phyloP scores from a whole-genome alignment of 352 stramenopile genomes.

The Blastocystis sp. region DNA sequence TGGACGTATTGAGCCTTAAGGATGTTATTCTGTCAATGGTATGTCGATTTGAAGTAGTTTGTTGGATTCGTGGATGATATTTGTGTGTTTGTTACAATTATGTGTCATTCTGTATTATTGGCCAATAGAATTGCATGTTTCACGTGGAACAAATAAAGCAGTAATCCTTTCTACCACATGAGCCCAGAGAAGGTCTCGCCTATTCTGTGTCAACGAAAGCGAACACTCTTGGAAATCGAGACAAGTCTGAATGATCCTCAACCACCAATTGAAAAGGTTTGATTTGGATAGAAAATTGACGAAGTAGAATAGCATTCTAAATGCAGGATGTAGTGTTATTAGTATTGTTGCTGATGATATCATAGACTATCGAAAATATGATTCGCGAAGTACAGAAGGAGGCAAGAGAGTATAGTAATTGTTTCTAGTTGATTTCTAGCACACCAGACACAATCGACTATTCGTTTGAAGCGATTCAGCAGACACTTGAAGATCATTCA shows the following conservation, averaged over 20 bases:
- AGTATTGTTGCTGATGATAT: not conserved
- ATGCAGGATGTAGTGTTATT: conserved; percentile 32
- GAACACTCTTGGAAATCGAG: not conserved
- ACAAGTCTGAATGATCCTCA: not conserved
- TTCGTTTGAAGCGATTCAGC: not conserved
- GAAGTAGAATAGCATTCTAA: not conserved
- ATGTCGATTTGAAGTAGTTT: conserved; percentile 14
- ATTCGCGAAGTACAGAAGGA: conserved; percentile 41
- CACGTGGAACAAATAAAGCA: not conserved
- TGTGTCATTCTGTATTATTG: too few species aligned
- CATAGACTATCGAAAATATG: conserved; percentile 64
- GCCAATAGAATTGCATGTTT: conserved; percentile 11
- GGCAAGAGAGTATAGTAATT: not conserved
- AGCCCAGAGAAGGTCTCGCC: not conserved
- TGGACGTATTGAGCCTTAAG: conserved; percentile 63
- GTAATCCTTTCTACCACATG: not conserved
- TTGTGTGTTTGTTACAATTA: conserved; percentile 33
- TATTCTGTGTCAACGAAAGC: not conserved
- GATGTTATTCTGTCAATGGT: not conserved
- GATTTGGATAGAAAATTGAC: not conserved
- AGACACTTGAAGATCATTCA: conserved; percentile 24
- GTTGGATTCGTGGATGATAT: not conserved
- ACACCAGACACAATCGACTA: not conserved
- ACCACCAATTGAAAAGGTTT: not conserved
- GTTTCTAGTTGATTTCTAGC: not conserved